Percentiles rank a stretch among this genome's conserved stretches.
These are phyloP conservation scores for Phytopythium aichiense DNA, from an alignment of 352 stramenopile genomes.

Conservation along the genomic window DNA sequence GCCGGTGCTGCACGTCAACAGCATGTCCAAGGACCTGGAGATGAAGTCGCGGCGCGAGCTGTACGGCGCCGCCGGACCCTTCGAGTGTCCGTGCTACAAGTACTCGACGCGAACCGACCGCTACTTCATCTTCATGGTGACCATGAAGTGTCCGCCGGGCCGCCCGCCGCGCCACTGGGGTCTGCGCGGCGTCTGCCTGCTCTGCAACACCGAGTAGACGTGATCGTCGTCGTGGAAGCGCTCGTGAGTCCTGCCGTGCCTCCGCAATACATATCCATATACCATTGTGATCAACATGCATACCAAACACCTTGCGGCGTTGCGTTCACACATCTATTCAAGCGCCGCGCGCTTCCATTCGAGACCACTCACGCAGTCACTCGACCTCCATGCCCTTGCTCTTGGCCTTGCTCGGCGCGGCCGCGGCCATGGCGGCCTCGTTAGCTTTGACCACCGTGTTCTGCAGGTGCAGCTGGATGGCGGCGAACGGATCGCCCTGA, in stretches of 20 bases:
- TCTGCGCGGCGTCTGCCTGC: slow-evolving; percentile 89
- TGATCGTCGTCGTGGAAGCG: background rate
- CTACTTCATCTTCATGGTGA: slow-evolving; percentile 97
- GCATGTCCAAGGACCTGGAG: slow-evolving; percentile 92
- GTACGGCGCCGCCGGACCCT: slow-evolving; percentile 90
- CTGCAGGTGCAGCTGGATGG: slow-evolving; percentile 84
- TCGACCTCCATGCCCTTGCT: slow-evolving; percentile 40
- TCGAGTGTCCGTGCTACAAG: slow-evolving; percentile 97
- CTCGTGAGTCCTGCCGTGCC: background rate
- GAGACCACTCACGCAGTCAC: background rate
- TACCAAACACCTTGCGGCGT: background rate
- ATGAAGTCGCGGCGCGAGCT: slow-evolving; percentile 91
- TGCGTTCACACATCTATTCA: slow-evolving; percentile 6
- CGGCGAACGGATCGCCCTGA: slow-evolving; percentile 77
- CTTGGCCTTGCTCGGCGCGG: slow-evolving; percentile 20
- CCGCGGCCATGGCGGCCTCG: slow-evolving; percentile 49
- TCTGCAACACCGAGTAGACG: slow-evolving; percentile 92
- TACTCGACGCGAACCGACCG: slow-evolving; percentile 93
- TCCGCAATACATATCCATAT: slow-evolving; percentile 9
- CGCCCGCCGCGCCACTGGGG: slow-evolving; percentile 93
- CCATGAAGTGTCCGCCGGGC: slow-evolving; percentile 86
- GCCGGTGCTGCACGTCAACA: slow-evolving; percentile 95
- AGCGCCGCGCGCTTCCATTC: background rate
- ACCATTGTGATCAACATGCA: background rate
- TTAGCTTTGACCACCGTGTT: slow-evolving; percentile 84